Evolutionary conservation across 2,329 filamentous ascomycete genomes (phyloP).

Genomic region (Aspergillus sergii): DNA sequence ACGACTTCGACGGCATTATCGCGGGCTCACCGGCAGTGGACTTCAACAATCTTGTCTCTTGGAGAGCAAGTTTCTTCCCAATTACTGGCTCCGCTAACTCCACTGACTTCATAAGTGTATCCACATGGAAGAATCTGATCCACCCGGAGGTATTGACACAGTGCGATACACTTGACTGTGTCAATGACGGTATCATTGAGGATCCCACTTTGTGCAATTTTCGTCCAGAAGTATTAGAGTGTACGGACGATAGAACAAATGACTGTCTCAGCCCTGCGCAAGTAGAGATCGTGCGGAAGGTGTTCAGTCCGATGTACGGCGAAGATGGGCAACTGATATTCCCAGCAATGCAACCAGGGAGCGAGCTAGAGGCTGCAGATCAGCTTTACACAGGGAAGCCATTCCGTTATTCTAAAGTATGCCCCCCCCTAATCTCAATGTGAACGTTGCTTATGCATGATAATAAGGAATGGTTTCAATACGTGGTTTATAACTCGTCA

Average conservation of each 20-base stretch:
- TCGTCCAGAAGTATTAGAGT: constrained; percentile 11
- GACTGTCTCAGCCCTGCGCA: constrained; percentile 24
- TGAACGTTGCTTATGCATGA: neutral
- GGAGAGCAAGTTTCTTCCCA: constrained; percentile 40
- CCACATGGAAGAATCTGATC: constrained; percentile 48
- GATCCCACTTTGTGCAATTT: constrained; percentile 21
- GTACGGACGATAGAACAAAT: constrained; percentile 12
- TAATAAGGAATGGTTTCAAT: constrained; percentile 21
- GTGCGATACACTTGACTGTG: constrained; percentile 55
- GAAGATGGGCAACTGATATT: constrained; percentile 21
- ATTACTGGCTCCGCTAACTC: constrained; percentile 36
- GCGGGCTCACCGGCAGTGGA: constrained; percentile 45
- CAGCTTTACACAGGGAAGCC: constrained; percentile 15
- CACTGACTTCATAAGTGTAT: constrained; percentile 19
- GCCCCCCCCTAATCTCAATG: neutral
- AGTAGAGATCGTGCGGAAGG: constrained; percentile 11
- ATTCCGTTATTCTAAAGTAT: constrained; percentile 12
- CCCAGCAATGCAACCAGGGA: constrained; percentile 19
- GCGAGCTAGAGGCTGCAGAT: constrained; percentile 8
- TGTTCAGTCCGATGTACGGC: constrained; percentile 14
- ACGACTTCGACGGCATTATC: constrained; percentile 45
- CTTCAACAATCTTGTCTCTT: constrained; percentile 45
- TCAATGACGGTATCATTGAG: constrained; percentile 54
- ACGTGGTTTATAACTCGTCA: constrained; percentile 30
- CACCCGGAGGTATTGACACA: constrained; percentile 50